A percentile compares a stretch with the other conserved stretches of the same genome.
Evolutionary conservation across 2,329 filamentous ascomycete genomes (phyloP).

Genomic region (Aspergillus chevalieri): DNA sequence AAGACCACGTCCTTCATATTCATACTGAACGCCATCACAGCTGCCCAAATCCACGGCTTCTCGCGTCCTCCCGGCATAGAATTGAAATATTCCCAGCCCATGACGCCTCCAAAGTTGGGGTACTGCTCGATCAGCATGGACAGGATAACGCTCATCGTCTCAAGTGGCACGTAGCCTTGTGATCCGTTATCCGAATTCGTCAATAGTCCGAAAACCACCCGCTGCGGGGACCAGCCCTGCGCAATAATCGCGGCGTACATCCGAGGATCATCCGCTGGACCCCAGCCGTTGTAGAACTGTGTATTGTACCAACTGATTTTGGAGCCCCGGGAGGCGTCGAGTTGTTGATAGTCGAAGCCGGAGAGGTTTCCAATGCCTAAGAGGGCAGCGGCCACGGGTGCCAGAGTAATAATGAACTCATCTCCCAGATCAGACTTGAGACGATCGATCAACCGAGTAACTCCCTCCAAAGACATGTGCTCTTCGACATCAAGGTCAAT

Average conservation of each 20-base stretch:
- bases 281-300: conserved; percentile 92
- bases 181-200: conserved; percentile 70
- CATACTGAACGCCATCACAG: conserved; percentile 53
- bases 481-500: conserved; percentile 79
- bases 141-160: conserved; percentile 53
- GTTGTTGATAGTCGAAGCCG: conserved; percentile 71
- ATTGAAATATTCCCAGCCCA: conserved; percentile 97
- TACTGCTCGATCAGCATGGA: conserved; percentile 54
- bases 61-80: conserved; percentile 58
- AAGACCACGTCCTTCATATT: conserved; percentile 35
- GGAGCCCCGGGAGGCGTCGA: conserved; percentile 61
- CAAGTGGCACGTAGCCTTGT: conserved; percentile 56
- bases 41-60: conserved; percentile 73
- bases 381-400: conserved; percentile 73
- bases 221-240: conserved; percentile 63
- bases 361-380: conserved; percentile 59
- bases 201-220: conserved; percentile 73
- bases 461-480: conserved; percentile 59
- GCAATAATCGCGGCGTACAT: conserved; percentile 39
- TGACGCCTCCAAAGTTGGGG: conserved; percentile 72
- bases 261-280: conserved; percentile 51
- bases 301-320: conserved; percentile 81
- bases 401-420: conserved; percentile 70
- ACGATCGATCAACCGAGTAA: conserved; percentile 62
- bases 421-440: conserved; percentile 48